Evolutionary conservation across 2,329 filamentous ascomycete genomes (phyloP), one percentile per base, ranked within the genome.

Genomic region (Talaromyces atroroseus): DNA sequence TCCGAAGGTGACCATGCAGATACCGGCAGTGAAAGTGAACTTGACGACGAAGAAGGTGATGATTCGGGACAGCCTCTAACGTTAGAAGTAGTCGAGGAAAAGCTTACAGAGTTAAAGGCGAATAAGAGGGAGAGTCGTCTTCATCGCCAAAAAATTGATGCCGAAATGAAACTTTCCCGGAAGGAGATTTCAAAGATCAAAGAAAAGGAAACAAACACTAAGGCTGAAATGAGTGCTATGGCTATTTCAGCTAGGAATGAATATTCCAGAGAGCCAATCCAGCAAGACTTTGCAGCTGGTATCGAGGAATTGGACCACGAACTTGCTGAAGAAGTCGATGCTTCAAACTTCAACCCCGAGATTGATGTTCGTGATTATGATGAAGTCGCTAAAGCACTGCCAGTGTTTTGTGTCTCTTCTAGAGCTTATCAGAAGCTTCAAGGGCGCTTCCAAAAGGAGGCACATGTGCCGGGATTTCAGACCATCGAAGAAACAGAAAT

Each of bases 401-500:
- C 83, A 0, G 83, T 88, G 1, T 88, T 86, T 63, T 87, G 84
- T 59, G 81, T 87, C 16, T 84, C 81, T 57, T 82, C 80, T 48
- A 73, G 80, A 46, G 83, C 80, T 0, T 88, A 85, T 54, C 83
- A 88, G 61, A 82, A 83, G 62, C 68, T 87, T n/a, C 72, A 74
- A 40, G 82, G 80, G 1, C 75, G 80, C 3, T 64, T 86, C 8
- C 65, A 72, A 52, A 79, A 80, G 45, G 83, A 87, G 53, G 69
- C 73, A 1, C 62, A 70, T 11, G 74, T 82, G 1, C 68, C 75
- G 12, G 83, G 83, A 0, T 88, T 86, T 64, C 66, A 68, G 1
- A 67, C 71, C 3, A 42, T 71, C 0, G 74, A 81, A 2, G 78
- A 86, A 57, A 87, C 84, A 0, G 83, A 81, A 63, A 76, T 86